Evolutionary conservation across 208 protist species (phyloP).

Genomic region (Ichthyophonus hoferi): DNA sequence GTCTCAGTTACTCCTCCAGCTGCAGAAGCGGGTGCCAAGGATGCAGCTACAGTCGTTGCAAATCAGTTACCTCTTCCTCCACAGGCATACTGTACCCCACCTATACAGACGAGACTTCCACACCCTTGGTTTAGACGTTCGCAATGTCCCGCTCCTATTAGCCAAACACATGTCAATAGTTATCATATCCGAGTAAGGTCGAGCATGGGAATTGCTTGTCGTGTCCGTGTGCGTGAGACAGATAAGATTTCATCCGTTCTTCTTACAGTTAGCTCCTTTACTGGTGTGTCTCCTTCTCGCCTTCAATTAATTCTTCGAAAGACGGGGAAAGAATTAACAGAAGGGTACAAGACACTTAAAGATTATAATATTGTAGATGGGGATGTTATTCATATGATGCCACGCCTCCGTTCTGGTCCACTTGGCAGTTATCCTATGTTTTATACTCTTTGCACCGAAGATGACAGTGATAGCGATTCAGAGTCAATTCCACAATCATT

Average conservation of each 20-base stretch:
- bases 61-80: neutral
- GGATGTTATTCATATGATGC: neutral
- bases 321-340: neutral
- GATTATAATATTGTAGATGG: neutral
- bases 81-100: neutral
- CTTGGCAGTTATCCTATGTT: neutral
- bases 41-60: neutral
- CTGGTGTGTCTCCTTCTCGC: neutral
- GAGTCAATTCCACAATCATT: neutral
- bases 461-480: neutral
- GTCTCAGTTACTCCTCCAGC: neutral
- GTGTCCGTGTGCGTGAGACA: neutral
- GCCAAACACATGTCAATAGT: neutral
- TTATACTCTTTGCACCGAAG: neutral
- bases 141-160: too few relatives aligned
- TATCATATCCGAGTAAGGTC: neutral
- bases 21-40: neutral
- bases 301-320: neutral
- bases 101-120: neutral
- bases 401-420: neutral
- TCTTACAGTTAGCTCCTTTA: neutral
- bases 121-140: too few relatives aligned
- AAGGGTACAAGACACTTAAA: neutral
- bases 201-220: neutral
- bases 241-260: neutral